phyloP scores from a whole-genome alignment of 2,329 filamentous ascomycete species.

The Daldinia sp. region DNA sequence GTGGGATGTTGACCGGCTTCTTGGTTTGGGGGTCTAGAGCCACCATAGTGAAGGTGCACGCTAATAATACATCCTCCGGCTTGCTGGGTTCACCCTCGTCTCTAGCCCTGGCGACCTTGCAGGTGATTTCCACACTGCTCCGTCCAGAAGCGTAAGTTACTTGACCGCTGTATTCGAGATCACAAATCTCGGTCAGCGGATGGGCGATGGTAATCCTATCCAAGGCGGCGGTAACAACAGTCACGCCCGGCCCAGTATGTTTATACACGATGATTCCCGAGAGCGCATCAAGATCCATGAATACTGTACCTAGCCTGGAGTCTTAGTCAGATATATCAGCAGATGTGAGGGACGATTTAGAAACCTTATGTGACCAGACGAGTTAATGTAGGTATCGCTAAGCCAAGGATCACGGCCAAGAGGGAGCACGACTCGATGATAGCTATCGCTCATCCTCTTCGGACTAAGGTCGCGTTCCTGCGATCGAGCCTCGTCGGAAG shows the following conservation, averaged over 20 bases:
- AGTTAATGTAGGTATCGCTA: constrained; percentile 79
- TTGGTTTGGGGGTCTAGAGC: constrained; percentile 74
- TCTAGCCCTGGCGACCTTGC: constrained; percentile 75
- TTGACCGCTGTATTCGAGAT: constrained; percentile 73
- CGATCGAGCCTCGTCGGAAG: constrained; percentile 36
- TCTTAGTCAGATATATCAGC: constrained; percentile 3
- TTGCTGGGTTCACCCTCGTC: constrained; percentile 61
- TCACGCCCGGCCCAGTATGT: constrained; percentile 64
- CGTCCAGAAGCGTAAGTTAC: constrained; percentile 75
- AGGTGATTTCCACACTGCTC: constrained; percentile 77
- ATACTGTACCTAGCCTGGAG: constrained; percentile 70
- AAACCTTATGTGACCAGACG: constrained; percentile 75
- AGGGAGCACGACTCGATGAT: constrained; percentile 73
- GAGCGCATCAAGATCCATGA: constrained; percentile 83
- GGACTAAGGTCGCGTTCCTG: constrained; percentile 66
- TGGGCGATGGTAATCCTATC: constrained; percentile 68
- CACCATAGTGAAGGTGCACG: constrained; percentile 76
- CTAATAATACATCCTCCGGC: constrained; percentile 55
- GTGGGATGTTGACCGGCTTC: constrained; percentile 66
- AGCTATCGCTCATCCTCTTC: constrained; percentile 76
- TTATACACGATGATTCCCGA: constrained; percentile 80
- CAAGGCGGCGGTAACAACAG: constrained; percentile 59
- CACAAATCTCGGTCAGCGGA: constrained; percentile 78
- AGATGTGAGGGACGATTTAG: constrained; percentile 37
- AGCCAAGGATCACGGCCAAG: constrained; percentile 79